Percentiles rank a stretch among this genome's conserved stretches.
Evolutionary conservation across 371 early-diverging fungal genomes (phyloP).

Genomic region (Batkoa obscura): DNA sequence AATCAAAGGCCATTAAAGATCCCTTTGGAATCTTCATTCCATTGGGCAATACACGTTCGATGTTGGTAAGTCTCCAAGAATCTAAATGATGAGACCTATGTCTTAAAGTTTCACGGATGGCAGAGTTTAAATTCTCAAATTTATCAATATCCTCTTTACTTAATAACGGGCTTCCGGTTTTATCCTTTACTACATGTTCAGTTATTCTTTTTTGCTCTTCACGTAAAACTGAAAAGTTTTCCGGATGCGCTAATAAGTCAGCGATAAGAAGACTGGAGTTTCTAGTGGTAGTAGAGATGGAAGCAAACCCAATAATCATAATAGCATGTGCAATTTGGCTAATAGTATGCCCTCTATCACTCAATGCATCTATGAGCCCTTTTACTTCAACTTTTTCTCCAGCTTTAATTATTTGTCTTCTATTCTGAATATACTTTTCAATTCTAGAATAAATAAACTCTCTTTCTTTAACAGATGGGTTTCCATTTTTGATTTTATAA

Average conservation of each 20-base stretch:
- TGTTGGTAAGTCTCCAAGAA: conserved; percentile 8
- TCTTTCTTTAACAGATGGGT: background rate
- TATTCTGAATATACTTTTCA: background rate
- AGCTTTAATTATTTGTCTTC: no score
- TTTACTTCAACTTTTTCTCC: no score
- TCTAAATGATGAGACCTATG: conserved; percentile 5
- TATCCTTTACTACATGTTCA: conserved; percentile 8
- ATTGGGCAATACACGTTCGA: conserved; percentile 11
- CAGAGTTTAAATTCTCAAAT: conserved; percentile 19
- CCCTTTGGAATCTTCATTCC: conserved; percentile 17
- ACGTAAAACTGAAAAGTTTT: conserved; percentile 12
- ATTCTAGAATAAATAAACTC: background rate
- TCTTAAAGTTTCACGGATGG: conserved; percentile 16
- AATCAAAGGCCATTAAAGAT: background rate
- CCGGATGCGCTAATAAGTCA: conserved; percentile 13
- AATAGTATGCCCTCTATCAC: background rate
- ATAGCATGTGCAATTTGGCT: background rate
- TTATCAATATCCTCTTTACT: conserved; percentile 10
- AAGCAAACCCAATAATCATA: conserved; percentile 12
- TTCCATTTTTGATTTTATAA: background rate
- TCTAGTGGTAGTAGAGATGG: conserved; percentile 14
- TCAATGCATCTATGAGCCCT: background rate
- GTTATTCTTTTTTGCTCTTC: conserved; percentile 12
- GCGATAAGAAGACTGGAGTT: conserved; percentile 11
- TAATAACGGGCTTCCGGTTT: conserved; percentile 8